Evolutionary conservation across 2,329 filamentous ascomycete genomes (phyloP).

Genomic region (Sphaceloma murrayae): DNA sequence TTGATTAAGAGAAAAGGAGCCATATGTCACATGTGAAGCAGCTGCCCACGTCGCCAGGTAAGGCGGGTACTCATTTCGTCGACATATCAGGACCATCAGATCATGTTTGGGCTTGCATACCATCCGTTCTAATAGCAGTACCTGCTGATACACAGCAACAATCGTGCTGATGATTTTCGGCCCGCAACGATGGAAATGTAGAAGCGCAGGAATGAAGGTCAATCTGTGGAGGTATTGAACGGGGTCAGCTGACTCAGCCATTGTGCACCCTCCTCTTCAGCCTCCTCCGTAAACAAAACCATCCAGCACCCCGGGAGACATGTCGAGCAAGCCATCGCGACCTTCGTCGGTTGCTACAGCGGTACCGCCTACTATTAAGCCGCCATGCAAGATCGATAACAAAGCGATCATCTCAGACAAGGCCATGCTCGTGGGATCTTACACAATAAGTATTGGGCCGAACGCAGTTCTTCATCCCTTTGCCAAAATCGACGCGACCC

Average conservation of each 20-base stretch:
- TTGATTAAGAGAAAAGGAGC: not conserved
- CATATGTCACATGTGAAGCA: no score
- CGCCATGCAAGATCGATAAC: slow-evolving; percentile 37
- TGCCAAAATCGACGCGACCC: slow-evolving; percentile 41
- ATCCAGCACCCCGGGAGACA: no score
- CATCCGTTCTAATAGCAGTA: no score
- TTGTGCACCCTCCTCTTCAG: not conserved
- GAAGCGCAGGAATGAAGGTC: not conserved
- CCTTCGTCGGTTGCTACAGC: not conserved
- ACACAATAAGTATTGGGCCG: slow-evolving; percentile 68
- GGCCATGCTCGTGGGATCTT: slow-evolving; percentile 52
- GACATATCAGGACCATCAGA: no score
- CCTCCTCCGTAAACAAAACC: not conserved
- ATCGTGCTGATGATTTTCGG: no score
- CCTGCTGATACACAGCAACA: no score
- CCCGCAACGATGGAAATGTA: no score
- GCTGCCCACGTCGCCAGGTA: no score
- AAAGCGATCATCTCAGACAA: slow-evolving; percentile 41
- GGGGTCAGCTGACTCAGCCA: slow-evolving; percentile 1
- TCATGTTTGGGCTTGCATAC: no score
- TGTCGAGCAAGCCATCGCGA: slow-evolving; percentile 3
- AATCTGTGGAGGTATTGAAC: not conserved
- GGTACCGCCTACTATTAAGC: slow-evolving; percentile 22
- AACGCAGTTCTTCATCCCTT: slow-evolving; percentile 82
- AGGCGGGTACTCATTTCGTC: no score